Evolutionary conservation across 352 stramenopile species (phyloP), one percentile per base, ranked within the genome.

Genomic region (Globisporangium parvum): DNA sequence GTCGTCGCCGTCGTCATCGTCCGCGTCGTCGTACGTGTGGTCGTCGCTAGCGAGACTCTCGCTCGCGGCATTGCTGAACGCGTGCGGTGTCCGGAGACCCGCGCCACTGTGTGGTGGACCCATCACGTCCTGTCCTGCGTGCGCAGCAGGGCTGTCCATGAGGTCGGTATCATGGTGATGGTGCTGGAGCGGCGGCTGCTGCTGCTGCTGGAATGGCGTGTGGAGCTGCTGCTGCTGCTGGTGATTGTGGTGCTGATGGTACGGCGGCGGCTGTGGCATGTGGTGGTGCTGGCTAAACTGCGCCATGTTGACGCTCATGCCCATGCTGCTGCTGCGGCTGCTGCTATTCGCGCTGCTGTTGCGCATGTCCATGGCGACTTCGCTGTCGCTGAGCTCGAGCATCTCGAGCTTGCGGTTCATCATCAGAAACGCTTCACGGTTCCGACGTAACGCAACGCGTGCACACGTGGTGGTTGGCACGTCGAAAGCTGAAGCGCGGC

Each of bases 361-460:
- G 20, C 51, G 66, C 28, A 77, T 60, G 6, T 63, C 65, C 21
- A 73, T 63, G 23, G 65, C 62, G 20, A 72, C 63, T 17, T 71
- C 68, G 42, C 40, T 68, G 17, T 77, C 71, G n/a, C 77, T 68
- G 5, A 80, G 47, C 45, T 57, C 66, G 21, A 80, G 44, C 62
- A 92, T 82, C 61, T 88, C 81, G 47, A 92, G 53, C 58, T 84
- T 87, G 53, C 80, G 77, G 62, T 80, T 90, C 79, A 90, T 92
- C 39, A 65, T 51, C 15, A 39, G 46, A 9, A 18, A 39, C 23
- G 26, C 31, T 37, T 37, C 31, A 37, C 31, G 8, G 31, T 37
- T 37, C 46, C 3, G 4, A 21, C 8, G 46, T 23, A 28, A 39
- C 24, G 26, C 31, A 37, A 37, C 8, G 31, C 10, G 31, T 8